A percentile compares a stretch with the other conserved stretches of the same genome.
These are phyloP conservation scores for Salix purpurea DNA, from an alignment of 345 rosid species.

Conservation along the genomic window DNA sequence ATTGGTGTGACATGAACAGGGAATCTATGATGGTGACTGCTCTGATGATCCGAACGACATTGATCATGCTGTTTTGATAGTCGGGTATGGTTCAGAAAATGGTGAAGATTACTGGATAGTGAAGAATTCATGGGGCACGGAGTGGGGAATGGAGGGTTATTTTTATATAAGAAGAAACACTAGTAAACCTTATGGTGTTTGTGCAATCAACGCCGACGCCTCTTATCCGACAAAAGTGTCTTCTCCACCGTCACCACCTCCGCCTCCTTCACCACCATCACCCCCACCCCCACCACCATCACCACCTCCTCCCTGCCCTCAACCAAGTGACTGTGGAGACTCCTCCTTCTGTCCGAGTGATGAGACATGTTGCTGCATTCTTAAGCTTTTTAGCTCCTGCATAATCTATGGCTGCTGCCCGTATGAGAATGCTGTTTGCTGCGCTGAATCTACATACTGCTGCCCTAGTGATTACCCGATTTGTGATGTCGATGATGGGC, in stretches of 20 bases:
- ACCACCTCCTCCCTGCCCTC: conserved; percentile 44
- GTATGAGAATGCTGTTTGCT: conserved; percentile 63
- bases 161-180: conserved; percentile 45
- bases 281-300: conserved; percentile 32
- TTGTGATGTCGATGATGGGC: conserved; percentile 55
- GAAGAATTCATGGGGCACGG: conserved; percentile 78
- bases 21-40: conserved; percentile 56
- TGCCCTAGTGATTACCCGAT: conserved; percentile 72
- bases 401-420: conserved; percentile 57
- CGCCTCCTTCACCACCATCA: conserved; percentile 11
- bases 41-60: conserved; percentile 56
- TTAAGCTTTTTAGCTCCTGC: conserved; percentile 41
- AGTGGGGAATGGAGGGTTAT: conserved; percentile 65
- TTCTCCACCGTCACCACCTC: conserved; percentile 49
- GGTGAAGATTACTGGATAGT: conserved; percentile 74
- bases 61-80: conserved; percentile 68
- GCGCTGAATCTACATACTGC: conserved; percentile 46
- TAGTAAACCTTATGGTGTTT: conserved; percentile 36
- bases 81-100: conserved; percentile 68
- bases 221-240: conserved; percentile 61
- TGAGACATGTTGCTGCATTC: conserved; percentile 66
- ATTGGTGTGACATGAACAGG: conserved; percentile 31
- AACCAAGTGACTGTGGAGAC: conserved; percentile 61
- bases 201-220: conserved; percentile 69
- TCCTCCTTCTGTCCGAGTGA: conserved; percentile 47